These are phyloP conservation scores for Lentinula guzmanii DNA, from an alignment of 768 basidiomycete genomes.

Conservation along the genomic window DNA sequence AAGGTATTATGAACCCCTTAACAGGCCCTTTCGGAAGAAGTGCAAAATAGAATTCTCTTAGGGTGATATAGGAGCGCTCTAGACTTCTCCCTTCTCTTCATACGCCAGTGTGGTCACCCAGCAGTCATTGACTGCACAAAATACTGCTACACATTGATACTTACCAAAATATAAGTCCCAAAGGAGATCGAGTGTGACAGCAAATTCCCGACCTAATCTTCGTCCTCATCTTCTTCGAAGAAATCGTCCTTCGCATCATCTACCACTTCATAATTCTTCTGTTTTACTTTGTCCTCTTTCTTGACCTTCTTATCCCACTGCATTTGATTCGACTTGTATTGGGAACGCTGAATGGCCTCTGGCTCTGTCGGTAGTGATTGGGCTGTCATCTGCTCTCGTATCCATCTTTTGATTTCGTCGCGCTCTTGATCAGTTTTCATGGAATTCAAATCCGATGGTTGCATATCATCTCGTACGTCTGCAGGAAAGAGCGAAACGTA, in stretches of 20 bases:
- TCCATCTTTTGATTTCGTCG: constrained; percentile 52
- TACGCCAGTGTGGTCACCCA: too few species aligned
- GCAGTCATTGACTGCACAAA: too few species aligned
- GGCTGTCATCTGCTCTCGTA: constrained; percentile 51
- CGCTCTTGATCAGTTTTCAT: constrained; percentile 43
- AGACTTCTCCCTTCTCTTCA: too few species aligned
- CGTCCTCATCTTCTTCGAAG: background rate
- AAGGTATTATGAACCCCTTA: background rate
- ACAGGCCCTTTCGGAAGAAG: background rate
- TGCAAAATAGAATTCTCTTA: background rate
- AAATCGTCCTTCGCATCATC: constrained; percentile 2
- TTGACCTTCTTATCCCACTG: background rate
- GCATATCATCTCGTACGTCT: constrained; percentile 35
- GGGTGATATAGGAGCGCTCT: too few species aligned
- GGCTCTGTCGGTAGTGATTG: constrained; percentile 58
- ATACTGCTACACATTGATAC: too few species aligned
- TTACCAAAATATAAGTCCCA: too few species aligned
- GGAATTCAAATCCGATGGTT: constrained; percentile 22
- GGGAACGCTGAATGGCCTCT: constrained; percentile 34
- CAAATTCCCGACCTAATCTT: background rate
- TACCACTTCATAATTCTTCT: background rate
- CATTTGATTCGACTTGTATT: background rate
- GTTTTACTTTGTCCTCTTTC: background rate
- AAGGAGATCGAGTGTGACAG: too few species aligned
- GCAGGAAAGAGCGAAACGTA: constrained; percentile 90